Evolutionary conservation across 768 basidiomycete species (phyloP).

Genomic region (Psilocybe sp.): DNA sequence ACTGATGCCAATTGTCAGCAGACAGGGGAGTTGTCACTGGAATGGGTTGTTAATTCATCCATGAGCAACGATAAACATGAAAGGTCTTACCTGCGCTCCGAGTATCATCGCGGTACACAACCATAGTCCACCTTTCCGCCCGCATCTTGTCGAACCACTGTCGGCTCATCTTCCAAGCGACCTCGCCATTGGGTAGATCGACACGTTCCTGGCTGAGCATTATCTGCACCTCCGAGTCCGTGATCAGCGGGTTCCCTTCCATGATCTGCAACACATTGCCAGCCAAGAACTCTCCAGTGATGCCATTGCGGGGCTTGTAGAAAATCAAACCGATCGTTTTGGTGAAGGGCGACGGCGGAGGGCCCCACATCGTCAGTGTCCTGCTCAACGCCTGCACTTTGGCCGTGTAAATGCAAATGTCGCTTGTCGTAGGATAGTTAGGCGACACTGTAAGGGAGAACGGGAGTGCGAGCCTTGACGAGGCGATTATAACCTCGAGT

Average conservation of each 20-base stretch:
- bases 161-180: slow-evolving; percentile 16
- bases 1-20: no score
- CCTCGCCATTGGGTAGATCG: slow-evolving; percentile 6
- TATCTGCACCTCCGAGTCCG: slow-evolving; percentile 2
- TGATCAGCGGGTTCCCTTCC: slow-evolving; percentile 2
- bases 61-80: no score
- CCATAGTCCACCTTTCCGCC: slow-evolving; percentile 15
- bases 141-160: slow-evolving; percentile 16
- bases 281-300: slow-evolving; percentile 1
- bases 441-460: slow-evolving; percentile 2
- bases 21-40: no score
- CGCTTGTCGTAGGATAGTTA: slow-evolving; percentile 1
- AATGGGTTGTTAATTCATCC: no score
- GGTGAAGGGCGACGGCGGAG: slow-evolving; percentile 5
- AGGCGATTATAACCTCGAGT: slow-evolving; percentile 6
- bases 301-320: slow-evolving; percentile 4
- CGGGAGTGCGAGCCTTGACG: background rate
- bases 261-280: slow-evolving; percentile 3
- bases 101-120: slow-evolving; percentile 12
- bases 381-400: background rate
- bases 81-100: slow-evolving; percentile 6
- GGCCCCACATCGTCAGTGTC: background rate
- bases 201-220: slow-evolving; percentile 4
- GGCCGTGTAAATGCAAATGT: slow-evolving; percentile 4
- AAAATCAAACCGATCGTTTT: slow-evolving; percentile 11